Evolutionary conservation across 108 stramenopile species (phyloP).

Genomic region (Epithemia pelagica): DNA sequence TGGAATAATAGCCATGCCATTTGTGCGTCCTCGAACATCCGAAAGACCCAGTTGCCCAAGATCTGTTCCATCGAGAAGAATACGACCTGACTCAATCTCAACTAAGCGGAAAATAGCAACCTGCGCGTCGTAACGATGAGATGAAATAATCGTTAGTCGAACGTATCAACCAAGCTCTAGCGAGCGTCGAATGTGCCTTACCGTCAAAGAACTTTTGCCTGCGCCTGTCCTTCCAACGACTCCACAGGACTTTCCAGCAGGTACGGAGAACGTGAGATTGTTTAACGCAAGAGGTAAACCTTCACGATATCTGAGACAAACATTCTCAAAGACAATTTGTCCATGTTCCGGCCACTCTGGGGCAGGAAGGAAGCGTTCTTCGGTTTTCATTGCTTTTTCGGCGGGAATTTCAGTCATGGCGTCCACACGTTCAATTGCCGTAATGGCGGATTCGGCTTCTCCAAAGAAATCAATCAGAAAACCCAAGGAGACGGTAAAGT

Average conservation of each 20-base stretch:
- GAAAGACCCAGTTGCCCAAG: conserved; percentile 58
- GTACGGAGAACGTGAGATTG: conserved; percentile 57
- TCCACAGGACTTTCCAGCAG: conserved; percentile 65
- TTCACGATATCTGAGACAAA: conserved; percentile 66
- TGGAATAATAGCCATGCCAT: conserved; percentile 85
- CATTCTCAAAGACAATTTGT: conserved; percentile 50
- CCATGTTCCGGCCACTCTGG: conserved; percentile 62
- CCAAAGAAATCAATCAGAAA: conserved; percentile 69
- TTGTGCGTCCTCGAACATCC: conserved; percentile 68
- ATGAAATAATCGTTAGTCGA: background rate
- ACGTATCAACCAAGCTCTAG: background rate
- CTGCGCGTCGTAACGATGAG: too few relatives aligned
- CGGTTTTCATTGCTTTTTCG: conserved; percentile 43
- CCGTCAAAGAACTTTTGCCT: conserved; percentile 15
- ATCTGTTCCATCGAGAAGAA: conserved; percentile 77
- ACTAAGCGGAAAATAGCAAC: conserved; percentile 77
- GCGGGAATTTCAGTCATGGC: conserved; percentile 63
- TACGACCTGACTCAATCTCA: conserved; percentile 72
- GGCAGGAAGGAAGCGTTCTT: background rate
- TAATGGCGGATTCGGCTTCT: conserved; percentile 80
- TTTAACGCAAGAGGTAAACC: conserved; percentile 67
- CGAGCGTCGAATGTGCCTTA: too few relatives aligned
- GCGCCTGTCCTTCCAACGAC: conserved; percentile 76
- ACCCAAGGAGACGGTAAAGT: conserved; percentile 72
- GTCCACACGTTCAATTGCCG: conserved; percentile 69